These are phyloP conservation scores for Biscogniauxia mediterranea DNA, from an alignment of 2,329 filamentous ascomycete species.

Conservation along the genomic window DNA sequence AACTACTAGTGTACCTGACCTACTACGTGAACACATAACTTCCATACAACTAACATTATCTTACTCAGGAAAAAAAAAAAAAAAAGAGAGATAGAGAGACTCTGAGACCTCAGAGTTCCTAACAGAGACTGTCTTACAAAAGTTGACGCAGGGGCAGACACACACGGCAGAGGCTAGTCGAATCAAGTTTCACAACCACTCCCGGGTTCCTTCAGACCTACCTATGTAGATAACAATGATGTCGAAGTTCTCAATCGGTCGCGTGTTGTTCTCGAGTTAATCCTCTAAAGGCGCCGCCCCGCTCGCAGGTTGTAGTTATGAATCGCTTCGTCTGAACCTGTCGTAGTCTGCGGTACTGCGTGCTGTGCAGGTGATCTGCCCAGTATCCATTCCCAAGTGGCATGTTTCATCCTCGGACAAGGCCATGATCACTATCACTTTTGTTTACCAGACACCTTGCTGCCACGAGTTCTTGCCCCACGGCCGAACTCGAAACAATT, in stretches of 20 bases:
- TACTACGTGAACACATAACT: too few species aligned
- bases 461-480: background rate
- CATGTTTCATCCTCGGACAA: conserved; percentile 15
- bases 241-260: background rate
- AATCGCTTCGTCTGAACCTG: conserved; percentile 7
- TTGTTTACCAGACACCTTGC: conserved; percentile 5
- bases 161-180: conserved; percentile 1
- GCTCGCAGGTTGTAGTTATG: background rate
- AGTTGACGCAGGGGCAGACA: background rate
- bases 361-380: conserved; percentile 3
- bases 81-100: too few species aligned
- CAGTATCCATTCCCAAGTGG: conserved; percentile 4
- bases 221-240: background rate
- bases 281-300: background rate
- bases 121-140: background rate
- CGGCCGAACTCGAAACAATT: background rate
- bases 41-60: too few species aligned
- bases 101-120: background rate
- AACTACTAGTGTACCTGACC: background rate
- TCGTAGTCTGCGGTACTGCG: background rate
- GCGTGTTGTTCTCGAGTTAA: background rate
- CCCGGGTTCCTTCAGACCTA: conserved; percentile 7
- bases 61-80: background rate
- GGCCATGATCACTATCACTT: conserved; percentile 10
- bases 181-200: conserved; percentile 18